Conservation (phyloP, 768 basidiomycete genomes). For the Coprinellus micaceus region DNA sequence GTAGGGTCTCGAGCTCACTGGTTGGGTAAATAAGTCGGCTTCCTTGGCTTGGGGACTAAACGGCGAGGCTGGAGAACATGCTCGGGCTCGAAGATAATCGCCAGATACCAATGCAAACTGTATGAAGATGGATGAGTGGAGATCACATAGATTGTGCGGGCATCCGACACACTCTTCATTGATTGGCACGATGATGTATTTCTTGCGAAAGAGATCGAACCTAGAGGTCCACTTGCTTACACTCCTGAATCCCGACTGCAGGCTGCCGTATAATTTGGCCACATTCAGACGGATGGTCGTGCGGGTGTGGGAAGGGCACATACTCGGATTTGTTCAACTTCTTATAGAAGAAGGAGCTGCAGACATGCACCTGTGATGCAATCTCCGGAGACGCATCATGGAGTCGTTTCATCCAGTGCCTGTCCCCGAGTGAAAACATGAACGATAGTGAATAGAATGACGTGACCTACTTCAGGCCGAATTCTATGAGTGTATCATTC, state of each 20-base stretch:
- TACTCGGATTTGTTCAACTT: slow-evolving; percentile 75
- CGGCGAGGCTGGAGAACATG: slow-evolving; percentile 42
- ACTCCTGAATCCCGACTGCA: slow-evolving; percentile 68
- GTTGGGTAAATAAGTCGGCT: too few species aligned
- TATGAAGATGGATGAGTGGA: neutral
- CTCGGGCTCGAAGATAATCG: slow-evolving; percentile 83
- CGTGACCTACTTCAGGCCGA: slow-evolving; percentile 78
- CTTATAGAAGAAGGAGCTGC: slow-evolving; percentile 98
- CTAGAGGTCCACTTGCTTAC: slow-evolving; percentile 94
- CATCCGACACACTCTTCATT: slow-evolving; percentile 73
- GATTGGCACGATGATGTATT: slow-evolving; percentile 91
- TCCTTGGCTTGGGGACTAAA: too few species aligned
- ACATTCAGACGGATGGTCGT: too few species aligned
- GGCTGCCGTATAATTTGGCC: too few species aligned
- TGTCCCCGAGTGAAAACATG: slow-evolving; percentile 28
- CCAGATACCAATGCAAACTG: slow-evolving; percentile 96
- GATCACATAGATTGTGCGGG: slow-evolving; percentile 17
- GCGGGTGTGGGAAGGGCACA: too few species aligned
- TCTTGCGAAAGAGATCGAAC: slow-evolving; percentile 83
- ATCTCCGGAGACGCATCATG: slow-evolving; percentile 52
- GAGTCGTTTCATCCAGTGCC: too few species aligned
- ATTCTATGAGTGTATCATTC: slow-evolving; percentile 95
- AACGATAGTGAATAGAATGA: too few species aligned
- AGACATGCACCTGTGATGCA: slow-evolving; percentile 77
- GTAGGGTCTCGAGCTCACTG: too few species aligned